Percentiles rank a stretch among this genome's conserved stretches.
phyloP scores from a whole-genome alignment of 1,139 yeast genomes.

The Yamadazyma trypodendri region DNA sequence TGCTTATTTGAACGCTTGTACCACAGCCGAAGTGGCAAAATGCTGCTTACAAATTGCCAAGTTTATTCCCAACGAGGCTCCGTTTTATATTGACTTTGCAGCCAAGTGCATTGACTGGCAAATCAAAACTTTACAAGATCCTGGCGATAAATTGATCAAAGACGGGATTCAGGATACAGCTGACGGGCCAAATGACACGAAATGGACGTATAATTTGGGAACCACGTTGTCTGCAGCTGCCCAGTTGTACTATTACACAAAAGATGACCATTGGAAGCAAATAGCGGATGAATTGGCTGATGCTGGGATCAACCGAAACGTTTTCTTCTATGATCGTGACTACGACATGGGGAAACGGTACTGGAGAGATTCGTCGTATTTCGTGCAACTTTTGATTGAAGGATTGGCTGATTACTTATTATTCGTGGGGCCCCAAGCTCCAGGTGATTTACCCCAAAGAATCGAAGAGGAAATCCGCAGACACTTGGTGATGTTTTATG shows the following conservation, averaged over 20 bases:
- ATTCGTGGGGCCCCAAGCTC: constrained; percentile 47
- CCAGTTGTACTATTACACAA: constrained; percentile 51
- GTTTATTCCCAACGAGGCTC: constrained; percentile 48
- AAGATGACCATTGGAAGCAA: constrained; percentile 53
- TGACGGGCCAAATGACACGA: constrained; percentile 46
- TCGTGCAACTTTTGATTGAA: constrained; percentile 63
- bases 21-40: constrained; percentile 71
- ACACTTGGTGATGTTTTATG: constrained; percentile 54
- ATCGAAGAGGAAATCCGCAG: constrained; percentile 46
- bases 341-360: constrained; percentile 55
- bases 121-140: constrained; percentile 51
- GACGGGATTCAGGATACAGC: constrained; percentile 61
- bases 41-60: constrained; percentile 61
- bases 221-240: constrained; percentile 59
- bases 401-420: constrained; percentile 68
- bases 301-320: constrained; percentile 57
- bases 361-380: constrained; percentile 66
- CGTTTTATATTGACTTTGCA: constrained; percentile 51
- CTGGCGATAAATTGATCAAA: constrained; percentile 53
- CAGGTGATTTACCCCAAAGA: constrained; percentile 33
- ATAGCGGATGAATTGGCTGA: constrained; percentile 60
- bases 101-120: constrained; percentile 56
- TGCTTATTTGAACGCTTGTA: constrained; percentile 61
- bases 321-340: constrained; percentile 65
- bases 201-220: constrained; percentile 74